Percentiles rank a stretch among this genome's conserved stretches.
phyloP scores from a whole-genome alignment of 2,329 filamentous ascomycete genomes.

The Bipolaris zeicola region DNA sequence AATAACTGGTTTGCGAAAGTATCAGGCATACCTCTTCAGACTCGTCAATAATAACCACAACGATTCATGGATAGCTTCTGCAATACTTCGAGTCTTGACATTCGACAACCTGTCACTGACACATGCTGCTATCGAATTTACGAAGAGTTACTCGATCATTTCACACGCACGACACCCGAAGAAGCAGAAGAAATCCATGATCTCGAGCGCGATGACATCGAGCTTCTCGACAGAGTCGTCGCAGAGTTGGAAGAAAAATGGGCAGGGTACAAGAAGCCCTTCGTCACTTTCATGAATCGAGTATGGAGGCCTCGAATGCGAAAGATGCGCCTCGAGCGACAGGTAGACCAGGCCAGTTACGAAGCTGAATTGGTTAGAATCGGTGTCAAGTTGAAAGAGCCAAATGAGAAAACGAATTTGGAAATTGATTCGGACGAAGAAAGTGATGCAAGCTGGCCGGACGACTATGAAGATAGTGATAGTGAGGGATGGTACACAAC shows the following conservation, averaged over 20 bases:
- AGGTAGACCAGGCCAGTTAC: neutral
- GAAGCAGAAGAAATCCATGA: neutral
- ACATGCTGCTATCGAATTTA: neutral
- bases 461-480: neutral
- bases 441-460: neutral
- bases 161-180: neutral
- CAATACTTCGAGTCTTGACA: neutral
- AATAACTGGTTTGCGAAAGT: neutral
- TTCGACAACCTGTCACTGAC: neutral
- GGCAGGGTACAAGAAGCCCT: neutral
- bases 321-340: neutral
- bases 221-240: neutral
- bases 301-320: constrained; percentile 1
- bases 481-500: neutral
- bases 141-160: rapidly evolving
- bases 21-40: neutral
- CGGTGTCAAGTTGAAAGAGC: neutral
- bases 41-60: neutral
- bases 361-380: neutral
- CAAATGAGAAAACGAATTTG: neutral
- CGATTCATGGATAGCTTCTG: neutral
- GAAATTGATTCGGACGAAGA: neutral
- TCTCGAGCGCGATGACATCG: neutral
- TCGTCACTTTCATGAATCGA: neutral
- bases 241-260: neutral